Evolutionary conservation across 163 green algal species (phyloP), one percentile per base, ranked within the genome.

Genomic region (Trebouxia gelatinosa): DNA sequence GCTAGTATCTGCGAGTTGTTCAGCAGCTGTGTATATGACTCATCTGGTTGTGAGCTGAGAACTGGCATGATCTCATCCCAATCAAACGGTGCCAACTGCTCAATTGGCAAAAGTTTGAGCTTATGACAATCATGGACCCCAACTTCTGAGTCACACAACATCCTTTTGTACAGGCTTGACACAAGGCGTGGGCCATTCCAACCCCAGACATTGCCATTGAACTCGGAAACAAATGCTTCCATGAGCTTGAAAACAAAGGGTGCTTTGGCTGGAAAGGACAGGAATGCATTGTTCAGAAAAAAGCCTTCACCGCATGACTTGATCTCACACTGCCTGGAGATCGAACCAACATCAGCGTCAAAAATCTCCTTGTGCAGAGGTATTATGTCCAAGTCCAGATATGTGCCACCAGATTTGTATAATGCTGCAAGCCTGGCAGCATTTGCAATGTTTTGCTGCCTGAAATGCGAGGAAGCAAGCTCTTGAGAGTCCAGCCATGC

Each of bases 61-160:
- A 72, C 64, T 37, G 64, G 64, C 35, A 72, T 32, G 23, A 72
- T 72, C 37, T 72, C 64, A 35, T 72, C 64, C 64, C 64, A 72
- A 23, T 72, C 64, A 72, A 72, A 72, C 0, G 64, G 64, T 2
- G 64, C 64, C 21, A 72, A 29, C 64, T 37, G 19, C 37, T 72
- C 35, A 51, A 72, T 72, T 40, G 64, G 64, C 64, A 72, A 35
- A 6, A 72, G 32, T 23, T 72, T 72, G 21, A 72, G 64, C 37
- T 72, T 72, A 37, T 72, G 64, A 43, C 64, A 72, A 19, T 72
- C 64, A 54, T 54, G 50, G 23, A 72, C 28, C 19, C 64, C 64
- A 29, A 37, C 64, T 72, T 35, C 23, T 34, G 35, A 9, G 34
- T 72, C 64, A 72, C 64, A 72, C 35, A 72, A 43, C 37, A 72